Evolutionary conservation across 768 basidiomycete genomes (phyloP).

Genomic region (Xerocomus brunneocitrinus): DNA sequence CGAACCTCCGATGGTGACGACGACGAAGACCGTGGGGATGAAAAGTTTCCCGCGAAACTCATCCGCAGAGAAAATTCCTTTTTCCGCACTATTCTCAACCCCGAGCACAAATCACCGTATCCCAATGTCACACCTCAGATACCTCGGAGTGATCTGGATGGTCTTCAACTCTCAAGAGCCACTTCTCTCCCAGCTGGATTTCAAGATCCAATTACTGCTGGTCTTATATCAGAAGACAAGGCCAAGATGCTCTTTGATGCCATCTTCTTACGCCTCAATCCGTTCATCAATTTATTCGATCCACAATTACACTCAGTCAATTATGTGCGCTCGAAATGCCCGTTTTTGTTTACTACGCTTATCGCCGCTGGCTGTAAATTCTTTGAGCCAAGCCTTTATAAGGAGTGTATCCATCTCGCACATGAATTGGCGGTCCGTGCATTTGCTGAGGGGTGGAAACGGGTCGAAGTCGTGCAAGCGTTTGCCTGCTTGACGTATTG

Average conservation of each 20-base stretch:
- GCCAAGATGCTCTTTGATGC: constrained; percentile 72
- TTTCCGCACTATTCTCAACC: constrained; percentile 80
- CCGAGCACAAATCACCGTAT: constrained; percentile 47
- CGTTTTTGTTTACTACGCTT: constrained; percentile 80
- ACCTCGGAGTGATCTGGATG: constrained; percentile 33
- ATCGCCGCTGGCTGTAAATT: constrained; percentile 85
- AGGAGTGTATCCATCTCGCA: constrained; percentile 65
- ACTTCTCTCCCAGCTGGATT: constrained; percentile 38
- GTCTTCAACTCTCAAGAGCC: constrained; percentile 33
- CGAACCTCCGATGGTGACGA: constrained; percentile 45
- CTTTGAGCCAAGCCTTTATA: constrained; percentile 65
- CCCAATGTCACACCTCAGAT: constrained; percentile 25
- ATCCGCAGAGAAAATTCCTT: constrained; percentile 77
- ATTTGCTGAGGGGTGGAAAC: constrained; percentile 73
- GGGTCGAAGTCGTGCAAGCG: constrained; percentile 85
- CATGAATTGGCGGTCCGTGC: constrained; percentile 72
- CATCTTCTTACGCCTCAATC: constrained; percentile 80
- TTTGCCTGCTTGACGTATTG: constrained; percentile 88
- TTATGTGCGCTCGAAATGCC: constrained; percentile 76
- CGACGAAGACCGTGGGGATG: constrained; percentile 62
- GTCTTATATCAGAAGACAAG: constrained; percentile 64
- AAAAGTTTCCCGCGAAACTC: constrained; percentile 71
- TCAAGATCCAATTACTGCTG: constrained; percentile 68
- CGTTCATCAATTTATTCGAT: constrained; percentile 87
- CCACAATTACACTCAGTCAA: constrained; percentile 75